phyloP scores from a whole-genome alignment of 768 basidiomycete genomes.

The Tylopilus felleus region DNA sequence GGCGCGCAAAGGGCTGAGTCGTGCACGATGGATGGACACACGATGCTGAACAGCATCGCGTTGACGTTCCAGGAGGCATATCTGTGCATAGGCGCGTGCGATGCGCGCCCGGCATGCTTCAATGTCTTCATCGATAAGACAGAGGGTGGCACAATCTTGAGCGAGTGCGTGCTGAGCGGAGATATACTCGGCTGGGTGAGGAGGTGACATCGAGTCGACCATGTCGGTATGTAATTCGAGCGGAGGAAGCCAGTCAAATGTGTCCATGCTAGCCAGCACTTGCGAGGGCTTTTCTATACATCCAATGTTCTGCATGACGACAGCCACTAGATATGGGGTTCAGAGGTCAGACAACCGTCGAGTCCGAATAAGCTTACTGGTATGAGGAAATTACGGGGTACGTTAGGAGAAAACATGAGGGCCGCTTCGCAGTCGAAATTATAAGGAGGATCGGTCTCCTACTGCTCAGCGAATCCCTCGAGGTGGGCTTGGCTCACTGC shows the following conservation, averaged over 20 bases:
- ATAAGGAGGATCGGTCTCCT: not conserved
- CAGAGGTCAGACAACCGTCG: not conserved
- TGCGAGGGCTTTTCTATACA: not conserved
- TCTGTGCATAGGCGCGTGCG: conserved; percentile 10
- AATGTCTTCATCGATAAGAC: conserved; percentile 13
- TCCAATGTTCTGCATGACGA: not conserved
- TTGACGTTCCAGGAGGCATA: conserved; percentile 17
- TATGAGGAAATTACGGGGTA: not conserved
- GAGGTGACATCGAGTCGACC: conserved; percentile 25
- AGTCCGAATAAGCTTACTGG: conserved; percentile 6
- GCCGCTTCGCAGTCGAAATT: not conserved
- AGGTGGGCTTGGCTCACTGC: conserved; percentile 12
- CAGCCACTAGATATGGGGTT: conserved; percentile 1
- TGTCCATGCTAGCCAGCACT: not conserved
- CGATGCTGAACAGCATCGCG: conserved; percentile 18
- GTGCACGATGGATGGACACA: conserved; percentile 23
- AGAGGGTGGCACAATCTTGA: conserved; percentile 15
- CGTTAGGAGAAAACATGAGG: not conserved
- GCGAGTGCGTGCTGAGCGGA: conserved; percentile 20
- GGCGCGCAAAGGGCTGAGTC: conserved; percentile 26
- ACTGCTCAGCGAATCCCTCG: not conserved
- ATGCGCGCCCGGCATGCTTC: conserved; percentile 18
- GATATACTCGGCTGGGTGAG: conserved; percentile 15
- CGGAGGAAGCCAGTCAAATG: not conserved
- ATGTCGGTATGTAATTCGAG: conserved; percentile 7